Base-by-base conservation (phyloP, 1,284 basidiomycete species). In the Earliella scabrosa region DNA sequence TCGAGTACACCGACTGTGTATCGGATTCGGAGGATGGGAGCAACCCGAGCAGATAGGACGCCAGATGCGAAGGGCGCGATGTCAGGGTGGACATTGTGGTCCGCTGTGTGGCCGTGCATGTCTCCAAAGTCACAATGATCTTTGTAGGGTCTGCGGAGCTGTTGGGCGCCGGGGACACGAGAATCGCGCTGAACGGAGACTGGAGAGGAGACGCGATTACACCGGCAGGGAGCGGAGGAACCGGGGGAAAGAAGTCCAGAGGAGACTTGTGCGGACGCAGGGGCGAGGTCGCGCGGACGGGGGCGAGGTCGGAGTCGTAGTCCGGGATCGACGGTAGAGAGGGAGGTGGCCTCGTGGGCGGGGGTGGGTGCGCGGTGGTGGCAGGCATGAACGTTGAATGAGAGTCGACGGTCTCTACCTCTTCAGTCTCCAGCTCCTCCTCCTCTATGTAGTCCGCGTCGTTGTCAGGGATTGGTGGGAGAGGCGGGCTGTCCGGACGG, bases 81-180 rank as follows among this genome's bases (percentile, higher is more conserved):
- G 74, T 77, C 50, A 92, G 71, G 2, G 90, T 89, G 29, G 76
- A 74, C 52, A 90, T 69, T 0, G 86, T 87, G 3, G 88, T 88
- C 51, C 82, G 81, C 66, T 83, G 80, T 0, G 82, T 83, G 20
- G 75, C 65, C 0, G 87, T 88, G 59, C 82, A 83, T 16, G 90
- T 90, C 71, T 92, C 90, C 44, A 92, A 63, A 4, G 83, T 82
- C 45, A 92, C 79, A 47, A 92, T 82, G 35, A 85, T 72, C 61
- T 83, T 85, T 11, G 81, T 78, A n/a, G 77, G 78, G 62, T 90
- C 83, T 18, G 81, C 61, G 8, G 72, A 66, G 41, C 70, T 68
- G 4, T 72, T 71, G 6, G 84, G 84, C 7, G 79, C 71, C n/a
- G 82, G 73, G 1, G 88, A 87, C 31, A 92, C 69, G 4, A 92